Conservation (phyloP, 2,329 filamentous ascomycete genomes). For the Colletotrichum musicola region DNA sequence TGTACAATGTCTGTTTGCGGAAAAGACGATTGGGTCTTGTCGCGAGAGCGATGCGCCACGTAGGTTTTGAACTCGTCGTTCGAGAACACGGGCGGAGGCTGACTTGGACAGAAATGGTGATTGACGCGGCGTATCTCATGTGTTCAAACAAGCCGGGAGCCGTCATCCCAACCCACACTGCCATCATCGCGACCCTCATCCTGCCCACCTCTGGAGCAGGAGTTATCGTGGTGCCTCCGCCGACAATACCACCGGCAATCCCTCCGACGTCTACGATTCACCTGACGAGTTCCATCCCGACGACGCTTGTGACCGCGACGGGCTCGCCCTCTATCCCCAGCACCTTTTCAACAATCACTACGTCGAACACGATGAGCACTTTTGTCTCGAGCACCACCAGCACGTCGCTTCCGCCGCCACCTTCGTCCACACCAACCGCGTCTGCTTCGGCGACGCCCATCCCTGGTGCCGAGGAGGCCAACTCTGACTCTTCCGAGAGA, state of each 20-base stretch:
- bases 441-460: constrained; percentile 20
- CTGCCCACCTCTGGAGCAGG: constrained; percentile 52
- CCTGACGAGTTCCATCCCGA: constrained; percentile 28
- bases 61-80: constrained; percentile 42
- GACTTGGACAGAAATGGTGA: constrained; percentile 51
- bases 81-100: not conserved
- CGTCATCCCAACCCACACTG: constrained; percentile 67
- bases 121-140: constrained; percentile 68
- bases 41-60: constrained; percentile 56
- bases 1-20: constrained; percentile 74
- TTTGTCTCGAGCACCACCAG: constrained; percentile 35
- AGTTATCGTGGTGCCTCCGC: constrained; percentile 47
- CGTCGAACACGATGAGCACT: constrained; percentile 7
- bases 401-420: constrained; percentile 19
- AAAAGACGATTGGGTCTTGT: constrained; percentile 65
- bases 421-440: constrained; percentile 17
- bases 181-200: constrained; percentile 69
- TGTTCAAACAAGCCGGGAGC: constrained; percentile 66
- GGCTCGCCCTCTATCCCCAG: constrained; percentile 14
- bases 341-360: constrained; percentile 36
- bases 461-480: constrained; percentile 30
- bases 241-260: constrained; percentile 10
- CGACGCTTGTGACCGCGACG: constrained; percentile 30
- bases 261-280: constrained; percentile 34
- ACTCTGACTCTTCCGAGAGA: constrained; percentile 22